phyloP scores from a whole-genome alignment of 257 asterid species.

The Phtheirospermum japonicum region DNA sequence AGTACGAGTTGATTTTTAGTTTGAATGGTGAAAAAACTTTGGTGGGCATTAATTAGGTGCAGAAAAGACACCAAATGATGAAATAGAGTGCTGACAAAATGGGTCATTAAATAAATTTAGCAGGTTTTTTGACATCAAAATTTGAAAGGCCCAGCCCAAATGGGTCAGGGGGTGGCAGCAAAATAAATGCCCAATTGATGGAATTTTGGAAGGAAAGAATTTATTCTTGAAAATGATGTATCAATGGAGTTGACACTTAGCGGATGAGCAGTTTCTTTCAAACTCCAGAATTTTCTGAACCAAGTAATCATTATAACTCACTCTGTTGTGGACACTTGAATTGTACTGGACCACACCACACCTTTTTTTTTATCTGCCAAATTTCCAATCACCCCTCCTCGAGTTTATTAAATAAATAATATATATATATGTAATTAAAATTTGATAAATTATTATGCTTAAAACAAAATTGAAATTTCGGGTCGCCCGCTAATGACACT shows the following conservation, averaged over 20 bases:
- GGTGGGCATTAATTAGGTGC: neutral
- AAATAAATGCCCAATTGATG: constrained; percentile 34
- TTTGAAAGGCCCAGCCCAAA: constrained; percentile 29
- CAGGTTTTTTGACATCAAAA: constrained; percentile 14
- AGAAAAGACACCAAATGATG: constrained; percentile 14
- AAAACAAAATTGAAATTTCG: too few relatives aligned
- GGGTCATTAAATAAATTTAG: constrained; percentile 15
- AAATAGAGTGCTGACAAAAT: constrained; percentile 25
- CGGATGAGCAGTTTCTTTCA: constrained; percentile 46
- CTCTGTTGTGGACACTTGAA: constrained; percentile 25
- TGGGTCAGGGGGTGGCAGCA: constrained; percentile 28
- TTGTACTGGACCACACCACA: constrained; percentile 29
- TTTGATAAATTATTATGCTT: too few relatives aligned
- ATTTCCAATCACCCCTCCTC: too few relatives aligned
- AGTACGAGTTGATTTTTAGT: neutral
- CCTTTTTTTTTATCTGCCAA: neutral
- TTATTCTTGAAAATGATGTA: constrained; percentile 50
- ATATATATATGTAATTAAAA: too few relatives aligned
- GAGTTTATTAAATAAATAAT: too few relatives aligned
- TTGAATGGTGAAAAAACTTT: constrained; percentile 4
- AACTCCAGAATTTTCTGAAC: constrained; percentile 53
- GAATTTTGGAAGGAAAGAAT: constrained; percentile 39
- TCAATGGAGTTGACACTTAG: constrained; percentile 53
- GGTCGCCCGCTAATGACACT: too few relatives aligned
- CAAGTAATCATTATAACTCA: constrained; percentile 55